Percentiles rank a stretch among this genome's conserved stretches.
These are phyloP conservation scores for Sclerotiophoma versabilis DNA, from an alignment of 2,329 filamentous ascomycete species.

Conservation along the genomic window DNA sequence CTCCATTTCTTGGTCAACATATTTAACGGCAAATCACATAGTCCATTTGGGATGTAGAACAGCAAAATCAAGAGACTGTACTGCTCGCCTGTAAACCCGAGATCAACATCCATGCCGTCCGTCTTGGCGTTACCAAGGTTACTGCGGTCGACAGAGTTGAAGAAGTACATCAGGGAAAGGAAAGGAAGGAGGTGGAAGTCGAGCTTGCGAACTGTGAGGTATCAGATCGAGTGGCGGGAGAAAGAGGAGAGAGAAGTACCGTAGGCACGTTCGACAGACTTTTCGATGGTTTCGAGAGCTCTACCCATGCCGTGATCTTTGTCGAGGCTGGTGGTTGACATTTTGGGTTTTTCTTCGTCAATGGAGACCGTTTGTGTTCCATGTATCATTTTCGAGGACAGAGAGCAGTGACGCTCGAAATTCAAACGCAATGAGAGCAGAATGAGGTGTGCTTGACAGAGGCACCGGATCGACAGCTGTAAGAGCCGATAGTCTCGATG, in stretches of 20 bases:
- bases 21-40: conserved; percentile 59
- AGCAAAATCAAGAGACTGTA: conserved; percentile 57
- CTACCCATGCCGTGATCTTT: conserved; percentile 1
- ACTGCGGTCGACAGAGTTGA: conserved; percentile 46
- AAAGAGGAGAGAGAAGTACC: conserved; percentile 29
- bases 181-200: conserved; percentile 55
- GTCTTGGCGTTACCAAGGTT: conserved; percentile 62
- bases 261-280: conserved; percentile 44
- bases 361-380: not conserved
- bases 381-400: not conserved
- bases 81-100: conserved; percentile 51
- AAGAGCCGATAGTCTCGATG: too few species aligned
- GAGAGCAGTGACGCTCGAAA: not conserved
- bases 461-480: too few species aligned
- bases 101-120: conserved; percentile 56
- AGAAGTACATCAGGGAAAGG: conserved; percentile 54
- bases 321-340: conserved; percentile 10
- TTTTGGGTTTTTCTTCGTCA: conserved; percentile 6
- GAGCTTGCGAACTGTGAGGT: conserved; percentile 44
- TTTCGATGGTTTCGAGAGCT: conserved; percentile 30
- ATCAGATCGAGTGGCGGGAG: not conserved
- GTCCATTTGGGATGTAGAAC: conserved; percentile 60
- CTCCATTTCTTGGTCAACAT: conserved; percentile 58
- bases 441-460: not conserved
- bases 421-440: not conserved